Base-by-base conservation (phyloP, 768 basidiomycete genomes). In the Pluteus cervinus region DNA sequence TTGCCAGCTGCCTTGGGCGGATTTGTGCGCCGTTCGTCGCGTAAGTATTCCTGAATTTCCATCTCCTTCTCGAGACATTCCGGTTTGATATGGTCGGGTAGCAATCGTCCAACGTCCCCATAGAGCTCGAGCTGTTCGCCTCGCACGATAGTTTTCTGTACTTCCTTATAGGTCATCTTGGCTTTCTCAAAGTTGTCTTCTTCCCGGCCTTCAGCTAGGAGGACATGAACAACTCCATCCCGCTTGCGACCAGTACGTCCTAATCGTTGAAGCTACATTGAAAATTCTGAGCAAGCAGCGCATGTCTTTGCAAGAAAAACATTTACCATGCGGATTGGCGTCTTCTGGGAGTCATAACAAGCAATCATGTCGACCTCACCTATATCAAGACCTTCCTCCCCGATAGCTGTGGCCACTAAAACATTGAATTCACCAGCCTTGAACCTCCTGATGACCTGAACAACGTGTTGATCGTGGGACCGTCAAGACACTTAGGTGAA, bases 331-430 rank as follows among this genome's bases (percentile, higher is more conserved):
- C 93, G 88, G 44, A 97, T 92, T 1, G 93, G 86, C 1, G 89
- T 89, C 65, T 94, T 96, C 51, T 93, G 89, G 17, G 92, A 82
- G 48, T 99, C 96, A 56, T 98, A 99, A 52, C 93, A 97, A 33
- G 97, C 67, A 39, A 97, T 94, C 53, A 92, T 69, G 55, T 99
- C 96, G 11, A 99, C 83, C 56, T 96, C 93, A 22, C 96, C 96
- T 39, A 99, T 99, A 57, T 99, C 96, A 12, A 99, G 69, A 40
- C 96, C 96, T 59, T 99, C 96, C 61, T 99, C 96, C 15, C 96
- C 96, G 38, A 99, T 90, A 3, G 86, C 94, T 4, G 96, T 98
- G 1, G 93, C 86, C 6, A 99, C 94, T 8, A 99, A 66, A 24
- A 96, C 81, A 49, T 99, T 99, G 57, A 76, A 90, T 41, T 80